Evolutionary conservation across 2,329 filamentous ascomycete species (phyloP), one percentile per base, ranked within the genome.

Genomic region (Seiridium unicorne): DNA sequence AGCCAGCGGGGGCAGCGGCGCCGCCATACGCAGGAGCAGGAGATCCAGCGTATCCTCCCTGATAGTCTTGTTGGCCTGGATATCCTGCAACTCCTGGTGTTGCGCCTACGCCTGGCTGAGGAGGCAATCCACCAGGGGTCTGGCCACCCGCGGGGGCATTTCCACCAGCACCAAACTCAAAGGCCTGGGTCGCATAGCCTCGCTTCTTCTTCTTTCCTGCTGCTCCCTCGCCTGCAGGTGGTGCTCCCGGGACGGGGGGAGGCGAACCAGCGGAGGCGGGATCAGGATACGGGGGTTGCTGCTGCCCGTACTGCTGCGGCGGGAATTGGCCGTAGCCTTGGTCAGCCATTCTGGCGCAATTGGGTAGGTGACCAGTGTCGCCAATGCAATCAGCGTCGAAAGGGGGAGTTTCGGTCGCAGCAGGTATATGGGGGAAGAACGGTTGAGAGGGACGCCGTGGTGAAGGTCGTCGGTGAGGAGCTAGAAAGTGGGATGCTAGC

Each of bases 171-270:
- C 91, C 92, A 69, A 98, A 95, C 61, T 96, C 94, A 76, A 96
- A 99, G 51, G 94, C 94, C 76, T 96, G 91, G 60, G 92, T 92
- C 58, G 95, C 95, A 80, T 98, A 98, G 60, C 91, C 89, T 81
- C 93, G 86, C 85, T 96, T 97, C 86, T 97, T 97, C 81, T 93
- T 93, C 81, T 93, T 93, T 75, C 85, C 88, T 64, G 79, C 82
- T 51, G 80, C 79, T 48, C 81, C 81, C 36, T 76, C 70, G 48
- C 65, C 71, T 60, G 69, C 68, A 42, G 68, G 66, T 49, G 69
- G 68, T 44, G 69, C 64, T 9, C 70, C 64, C 44, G 68, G 70
- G 3, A 73, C 74, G 8, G 76, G 69, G 9, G 72, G 70, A 47
- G 74, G 74, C 49, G 74, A 77, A 42, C 62, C 72, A 51, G 69